Percentiles rank a stretch among this genome's conserved stretches.
phyloP scores from a whole-genome alignment of 1,284 basidiomycete genomes.

The Leccinum variabile region DNA sequence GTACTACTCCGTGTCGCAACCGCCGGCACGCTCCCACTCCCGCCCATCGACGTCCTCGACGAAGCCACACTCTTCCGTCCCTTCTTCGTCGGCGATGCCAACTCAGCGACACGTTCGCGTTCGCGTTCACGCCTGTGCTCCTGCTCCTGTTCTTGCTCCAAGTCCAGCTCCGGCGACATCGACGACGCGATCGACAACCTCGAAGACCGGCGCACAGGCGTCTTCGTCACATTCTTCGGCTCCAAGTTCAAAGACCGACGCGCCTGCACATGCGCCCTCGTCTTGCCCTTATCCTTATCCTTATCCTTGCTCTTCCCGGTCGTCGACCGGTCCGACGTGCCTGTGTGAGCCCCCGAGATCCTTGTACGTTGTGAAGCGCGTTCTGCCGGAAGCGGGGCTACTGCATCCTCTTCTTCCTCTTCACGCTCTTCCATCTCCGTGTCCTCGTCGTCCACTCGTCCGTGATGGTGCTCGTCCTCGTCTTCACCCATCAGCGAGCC shows the following conservation, averaged over 20 bases:
- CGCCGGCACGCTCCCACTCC: constrained; percentile 9
- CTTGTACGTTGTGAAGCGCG: constrained; percentile 29
- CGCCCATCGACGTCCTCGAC: constrained; percentile 11
- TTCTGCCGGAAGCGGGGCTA: constrained; percentile 49
- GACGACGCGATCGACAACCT: constrained; percentile 33
- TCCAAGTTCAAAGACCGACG: not conserved
- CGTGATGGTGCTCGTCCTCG: constrained; percentile 29
- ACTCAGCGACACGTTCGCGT: not conserved
- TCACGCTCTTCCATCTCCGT: constrained; percentile 19
- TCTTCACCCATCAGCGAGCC: constrained; percentile 57
- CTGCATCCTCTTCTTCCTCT: constrained; percentile 45
- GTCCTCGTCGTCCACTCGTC: constrained; percentile 28
- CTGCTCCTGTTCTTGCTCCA: not conserved
- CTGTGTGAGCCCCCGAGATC: constrained; percentile 15
- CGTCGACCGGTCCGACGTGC: not conserved
- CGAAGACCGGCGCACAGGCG: constrained; percentile 33
- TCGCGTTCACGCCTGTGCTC: too few relatives aligned
- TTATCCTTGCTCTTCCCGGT: constrained; percentile 5
- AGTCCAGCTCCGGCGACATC: constrained; percentile 23
- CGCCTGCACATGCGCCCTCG: constrained; percentile 9
- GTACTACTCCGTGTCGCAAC: constrained; percentile 27
- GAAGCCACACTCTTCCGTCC: constrained; percentile 20
- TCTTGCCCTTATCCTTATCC: constrained; percentile 11
- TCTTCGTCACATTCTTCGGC: constrained; percentile 11
- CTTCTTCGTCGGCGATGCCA: constrained; percentile 29